These are phyloP conservation scores for Microbotryomycetes sp. DNA, from an alignment of 1,284 basidiomycete genomes.

Conservation along the genomic window DNA sequence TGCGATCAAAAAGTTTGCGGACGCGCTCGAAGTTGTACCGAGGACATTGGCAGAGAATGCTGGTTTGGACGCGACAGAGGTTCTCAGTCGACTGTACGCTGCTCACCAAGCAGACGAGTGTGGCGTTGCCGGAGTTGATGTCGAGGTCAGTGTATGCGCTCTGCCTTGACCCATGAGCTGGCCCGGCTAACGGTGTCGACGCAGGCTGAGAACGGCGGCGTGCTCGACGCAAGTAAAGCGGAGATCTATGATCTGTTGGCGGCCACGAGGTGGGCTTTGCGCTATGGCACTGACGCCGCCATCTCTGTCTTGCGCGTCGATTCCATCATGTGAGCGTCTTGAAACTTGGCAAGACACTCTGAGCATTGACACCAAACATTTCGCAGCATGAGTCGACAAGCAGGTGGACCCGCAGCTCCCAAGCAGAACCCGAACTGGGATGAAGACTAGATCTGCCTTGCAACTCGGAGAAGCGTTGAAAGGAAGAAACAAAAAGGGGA, in stretches of 20 bases:
- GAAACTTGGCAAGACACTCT: not conserved
- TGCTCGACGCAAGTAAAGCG: conserved; percentile 54
- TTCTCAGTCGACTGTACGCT: conserved; percentile 78
- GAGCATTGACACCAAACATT: conserved; percentile 18
- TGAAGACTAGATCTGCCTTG: conserved; percentile 26
- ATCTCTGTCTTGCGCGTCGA: conserved; percentile 91
- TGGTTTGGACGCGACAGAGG: conserved; percentile 87
- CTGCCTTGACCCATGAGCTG: too few species aligned
- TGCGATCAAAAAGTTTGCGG: conserved; percentile 82
- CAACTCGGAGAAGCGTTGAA: too few species aligned
- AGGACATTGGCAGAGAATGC: conserved; percentile 94
- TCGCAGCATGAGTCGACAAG: conserved; percentile 32
- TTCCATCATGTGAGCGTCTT: conserved; percentile 63
- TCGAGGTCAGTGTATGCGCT: conserved; percentile 56
- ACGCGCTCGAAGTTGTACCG: conserved; percentile 86
- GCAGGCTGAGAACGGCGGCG: conserved; percentile 68
- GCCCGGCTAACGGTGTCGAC: not conserved
- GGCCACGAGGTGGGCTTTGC: conserved; percentile 82
- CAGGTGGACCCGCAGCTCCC: conserved; percentile 37
- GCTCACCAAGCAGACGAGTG: conserved; percentile 70
- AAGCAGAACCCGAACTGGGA: conserved; percentile 38
- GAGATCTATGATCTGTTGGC: conserved; percentile 76
- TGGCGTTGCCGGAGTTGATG: conserved; percentile 74
- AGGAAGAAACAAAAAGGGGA: too few species aligned
- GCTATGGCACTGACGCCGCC: conserved; percentile 86